Evolutionary conservation across 2,329 filamentous ascomycete genomes (phyloP).

Genomic region (Diplodia mutila): DNA sequence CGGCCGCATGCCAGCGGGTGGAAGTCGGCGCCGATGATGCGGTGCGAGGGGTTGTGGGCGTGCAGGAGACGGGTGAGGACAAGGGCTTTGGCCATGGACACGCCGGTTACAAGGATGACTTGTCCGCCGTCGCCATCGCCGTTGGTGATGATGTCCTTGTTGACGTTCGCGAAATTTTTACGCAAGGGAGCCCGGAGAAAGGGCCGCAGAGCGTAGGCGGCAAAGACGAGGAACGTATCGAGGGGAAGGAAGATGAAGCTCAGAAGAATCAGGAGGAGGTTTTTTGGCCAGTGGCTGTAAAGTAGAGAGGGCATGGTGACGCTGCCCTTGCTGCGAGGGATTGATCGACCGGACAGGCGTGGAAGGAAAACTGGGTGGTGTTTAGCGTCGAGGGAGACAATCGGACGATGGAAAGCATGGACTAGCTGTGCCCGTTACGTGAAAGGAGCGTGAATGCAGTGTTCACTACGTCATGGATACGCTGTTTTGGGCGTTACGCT

Average conservation of each 20-base stretch:
- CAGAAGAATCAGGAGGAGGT: conserved; percentile 51
- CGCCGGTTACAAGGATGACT: conserved; percentile 71
- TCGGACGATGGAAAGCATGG: background rate
- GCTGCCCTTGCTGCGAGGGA: background rate
- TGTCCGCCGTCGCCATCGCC: conserved; percentile 36
- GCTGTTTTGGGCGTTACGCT: background rate
- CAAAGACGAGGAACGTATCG: conserved; percentile 41
- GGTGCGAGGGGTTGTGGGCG: conserved; percentile 58
- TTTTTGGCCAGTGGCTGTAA: conserved; percentile 52
- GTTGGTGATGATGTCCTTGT: conserved; percentile 25
- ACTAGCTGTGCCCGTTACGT: background rate
- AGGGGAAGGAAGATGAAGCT: conserved; percentile 36
- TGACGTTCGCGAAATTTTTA: background rate
- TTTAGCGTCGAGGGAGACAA: background rate
- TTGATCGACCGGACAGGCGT: background rate
- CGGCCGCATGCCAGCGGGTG: conserved; percentile 50
- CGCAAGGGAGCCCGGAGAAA: conserved; percentile 33
- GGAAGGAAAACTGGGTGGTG: background rate
- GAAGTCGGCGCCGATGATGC: conserved; percentile 73
- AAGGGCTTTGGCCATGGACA: conserved; percentile 73
- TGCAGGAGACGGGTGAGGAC: conserved; percentile 68
- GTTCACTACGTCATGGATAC: conserved; percentile 17
- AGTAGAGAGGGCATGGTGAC: conserved; percentile 33
- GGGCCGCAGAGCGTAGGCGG: conserved; percentile 39
- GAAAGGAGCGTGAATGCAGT: background rate